phyloP scores from a whole-genome alignment of 768 basidiomycete genomes.

The Sporobolomyces phaffii region DNA sequence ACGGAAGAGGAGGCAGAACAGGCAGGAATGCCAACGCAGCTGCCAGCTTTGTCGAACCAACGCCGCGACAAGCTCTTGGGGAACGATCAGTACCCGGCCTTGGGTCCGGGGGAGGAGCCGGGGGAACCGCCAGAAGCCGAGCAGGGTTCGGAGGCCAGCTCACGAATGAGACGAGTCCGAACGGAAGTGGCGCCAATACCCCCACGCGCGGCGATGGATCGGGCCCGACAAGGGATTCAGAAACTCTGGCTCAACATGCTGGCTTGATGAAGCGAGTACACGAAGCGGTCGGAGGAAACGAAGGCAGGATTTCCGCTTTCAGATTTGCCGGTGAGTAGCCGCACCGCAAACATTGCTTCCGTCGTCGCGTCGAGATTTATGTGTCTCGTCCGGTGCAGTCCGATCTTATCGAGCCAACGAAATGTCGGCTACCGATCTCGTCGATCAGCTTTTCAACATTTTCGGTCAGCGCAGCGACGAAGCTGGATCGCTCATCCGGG shows the following conservation, averaged over 20 bases:
- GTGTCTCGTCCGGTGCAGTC: too few species aligned
- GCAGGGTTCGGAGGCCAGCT: constrained; percentile 22
- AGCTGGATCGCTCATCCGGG: constrained; percentile 59
- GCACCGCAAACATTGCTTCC: too few species aligned
- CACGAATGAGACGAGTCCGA: neutral
- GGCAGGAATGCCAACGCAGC: neutral
- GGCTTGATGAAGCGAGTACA: constrained; percentile 60
- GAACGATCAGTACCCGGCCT: constrained; percentile 42
- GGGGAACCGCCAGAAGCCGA: neutral
- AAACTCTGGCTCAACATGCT: constrained; percentile 53
- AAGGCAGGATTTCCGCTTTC: constrained; percentile 48
- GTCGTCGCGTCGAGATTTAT: too few species aligned
- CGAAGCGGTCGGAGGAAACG: constrained; percentile 45
- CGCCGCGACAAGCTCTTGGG: neutral
- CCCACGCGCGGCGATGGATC: neutral
- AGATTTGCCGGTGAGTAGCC: constrained; percentile 40
- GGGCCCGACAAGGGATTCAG: neutral
- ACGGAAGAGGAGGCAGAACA: neutral
- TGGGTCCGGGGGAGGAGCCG: neutral
- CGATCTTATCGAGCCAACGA: constrained; percentile 73
- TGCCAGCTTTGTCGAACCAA: constrained; percentile 29
- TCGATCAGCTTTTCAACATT: constrained; percentile 80
- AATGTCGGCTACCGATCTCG: constrained; percentile 71
- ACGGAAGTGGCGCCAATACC: constrained; percentile 1
- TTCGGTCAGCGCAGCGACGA: constrained; percentile 63